Evolutionary conservation across 192 early-diverging fungal genomes (phyloP), one percentile per base, ranked within the genome.

Genomic region (Chytriomyces confervae): DNA sequence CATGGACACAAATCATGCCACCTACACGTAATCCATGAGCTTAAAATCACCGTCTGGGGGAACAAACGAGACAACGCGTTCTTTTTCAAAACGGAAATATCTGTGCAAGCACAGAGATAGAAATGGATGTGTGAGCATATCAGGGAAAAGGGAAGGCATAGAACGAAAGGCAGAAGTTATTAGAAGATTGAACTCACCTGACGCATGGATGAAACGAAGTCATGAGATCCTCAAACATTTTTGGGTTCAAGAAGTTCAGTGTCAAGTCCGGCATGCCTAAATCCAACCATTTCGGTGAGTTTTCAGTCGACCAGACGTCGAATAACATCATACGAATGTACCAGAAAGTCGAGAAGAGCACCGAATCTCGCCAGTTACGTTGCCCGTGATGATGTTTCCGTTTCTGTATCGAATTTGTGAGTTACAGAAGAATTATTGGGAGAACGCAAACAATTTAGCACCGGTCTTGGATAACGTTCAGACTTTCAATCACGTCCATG

Each of bases 41-140:
- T 91, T 93, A 81, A 97, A 97, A 63, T 89, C 88, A 6, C 96
- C 96, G 81, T 98, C 96, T 7, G 97, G 97, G 8, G 97, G 97
- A 7, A 98, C 88, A 89, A 97, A 98, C 5, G 92, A 95, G 11
- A 98, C 80, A 3, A 90, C 78, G 24, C 91, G 86, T 60, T 96
- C 94, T 44, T 84, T 84, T 61, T 95, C 92, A 88, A 92, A 98
- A 69, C 92, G 92, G 53, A 86, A 84, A 72, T 91, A 86, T 77
- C 83, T 88, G 51, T 20, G 44, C n/a, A 80, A 9, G 36, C 20
- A 75, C 23, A 5, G 67, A 76, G n/a, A 36, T 74, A 16, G 48
- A 24, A 27, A 43, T n/a, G 45, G 27, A 50, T 50, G 1, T 16
- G 36, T 16, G 0, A 61, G 63, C 36, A 13, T 43, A 29, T 7